These are phyloP conservation scores for Ophiostoma australiae DNA, from an alignment of 2,329 filamentous ascomycete genomes.

Conservation along the genomic window DNA sequence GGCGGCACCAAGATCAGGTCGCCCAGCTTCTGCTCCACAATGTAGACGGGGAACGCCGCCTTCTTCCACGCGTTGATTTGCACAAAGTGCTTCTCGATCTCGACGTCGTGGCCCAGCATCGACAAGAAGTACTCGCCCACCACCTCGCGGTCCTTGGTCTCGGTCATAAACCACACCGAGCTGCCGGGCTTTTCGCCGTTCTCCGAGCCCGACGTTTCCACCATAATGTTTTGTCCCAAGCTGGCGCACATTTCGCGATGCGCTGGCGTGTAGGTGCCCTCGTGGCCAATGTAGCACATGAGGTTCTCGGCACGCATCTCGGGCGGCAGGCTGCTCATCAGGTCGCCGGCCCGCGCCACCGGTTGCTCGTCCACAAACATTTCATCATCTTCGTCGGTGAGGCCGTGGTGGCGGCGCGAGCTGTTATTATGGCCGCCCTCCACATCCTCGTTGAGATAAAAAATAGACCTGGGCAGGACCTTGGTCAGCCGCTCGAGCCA, in stretches of 20 bases:
- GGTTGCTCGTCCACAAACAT: conserved; percentile 46
- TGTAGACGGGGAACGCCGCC: conserved; percentile 85
- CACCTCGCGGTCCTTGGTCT: conserved; percentile 82
- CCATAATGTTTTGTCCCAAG: conserved; percentile 96
- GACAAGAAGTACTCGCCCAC: conserved; percentile 93
- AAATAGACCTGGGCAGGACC: conserved; percentile 73
- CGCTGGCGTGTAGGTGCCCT: conserved; percentile 92
- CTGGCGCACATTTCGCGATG: conserved; percentile 98
- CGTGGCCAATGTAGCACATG: conserved; percentile 97
- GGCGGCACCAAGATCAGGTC: conserved; percentile 94
- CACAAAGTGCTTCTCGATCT: conserved; percentile 94
- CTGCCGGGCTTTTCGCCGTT: conserved; percentile 77
- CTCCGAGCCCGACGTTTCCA: conserved; percentile 72
- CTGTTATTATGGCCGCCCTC: conserved; percentile 33
- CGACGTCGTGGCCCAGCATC: conserved; percentile 89
- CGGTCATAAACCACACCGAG: conserved; percentile 98
- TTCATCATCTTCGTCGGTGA: conserved; percentile 33
- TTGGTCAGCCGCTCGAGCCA: conserved; percentile 79
- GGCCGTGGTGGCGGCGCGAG: background rate
- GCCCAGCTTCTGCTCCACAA: conserved; percentile 83
- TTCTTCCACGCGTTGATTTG: conserved; percentile 94
- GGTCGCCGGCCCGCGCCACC: conserved; percentile 71
- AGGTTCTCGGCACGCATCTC: conserved; percentile 92
- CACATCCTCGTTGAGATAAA: conserved; percentile 82
- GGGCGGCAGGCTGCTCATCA: conserved; percentile 86